Conservation (phyloP, 1,284 basidiomycete genomes). For the Gomphus bonarii region DNA sequence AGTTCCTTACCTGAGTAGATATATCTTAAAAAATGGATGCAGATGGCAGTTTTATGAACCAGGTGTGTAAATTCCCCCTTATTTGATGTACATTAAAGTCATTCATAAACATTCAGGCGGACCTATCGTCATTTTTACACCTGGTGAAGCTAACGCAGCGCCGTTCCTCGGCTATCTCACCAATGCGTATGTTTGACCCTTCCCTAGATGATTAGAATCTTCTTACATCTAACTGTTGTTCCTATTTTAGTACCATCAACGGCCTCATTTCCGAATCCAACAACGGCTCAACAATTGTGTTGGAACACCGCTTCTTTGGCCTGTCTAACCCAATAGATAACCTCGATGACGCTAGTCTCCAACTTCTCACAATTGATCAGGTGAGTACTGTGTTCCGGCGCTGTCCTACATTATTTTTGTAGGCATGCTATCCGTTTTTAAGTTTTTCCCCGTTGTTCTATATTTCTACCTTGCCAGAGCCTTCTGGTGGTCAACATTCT, state of each 20-base stretch:
- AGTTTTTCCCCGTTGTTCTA: too few species aligned
- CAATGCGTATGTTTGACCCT: slow-evolving; percentile 24
- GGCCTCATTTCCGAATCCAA: slow-evolving; percentile 60
- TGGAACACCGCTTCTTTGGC: slow-evolving; percentile 49
- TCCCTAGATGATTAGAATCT: background rate
- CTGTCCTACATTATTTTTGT: too few species aligned
- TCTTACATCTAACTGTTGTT: background rate
- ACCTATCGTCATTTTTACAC: slow-evolving; percentile 52
- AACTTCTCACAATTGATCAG: slow-evolving; percentile 57
- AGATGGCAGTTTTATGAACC: slow-evolving; percentile 15
- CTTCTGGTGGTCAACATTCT: too few species aligned
- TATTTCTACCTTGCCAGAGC: too few species aligned
- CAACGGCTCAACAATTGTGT: slow-evolving; percentile 48
- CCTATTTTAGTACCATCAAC: slow-evolving; percentile 35
- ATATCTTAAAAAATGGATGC: slow-evolving; percentile 1
- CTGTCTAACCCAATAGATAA: slow-evolving; percentile 48
- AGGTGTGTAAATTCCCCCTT: background rate
- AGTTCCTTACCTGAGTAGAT: background rate
- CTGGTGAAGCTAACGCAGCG: slow-evolving; percentile 34
- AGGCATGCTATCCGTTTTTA: too few species aligned
- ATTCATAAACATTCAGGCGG: slow-evolving; percentile 37
- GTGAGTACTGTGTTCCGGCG: background rate
- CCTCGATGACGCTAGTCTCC: slow-evolving; percentile 47
- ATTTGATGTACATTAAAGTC: background rate
- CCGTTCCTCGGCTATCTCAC: slow-evolving; percentile 50